A percentile compares a stretch with the other conserved stretches of the same genome.
Conservation (phyloP, 2,329 filamentous ascomycete genomes). For the Pyrenophora tritici-repentis region DNA sequence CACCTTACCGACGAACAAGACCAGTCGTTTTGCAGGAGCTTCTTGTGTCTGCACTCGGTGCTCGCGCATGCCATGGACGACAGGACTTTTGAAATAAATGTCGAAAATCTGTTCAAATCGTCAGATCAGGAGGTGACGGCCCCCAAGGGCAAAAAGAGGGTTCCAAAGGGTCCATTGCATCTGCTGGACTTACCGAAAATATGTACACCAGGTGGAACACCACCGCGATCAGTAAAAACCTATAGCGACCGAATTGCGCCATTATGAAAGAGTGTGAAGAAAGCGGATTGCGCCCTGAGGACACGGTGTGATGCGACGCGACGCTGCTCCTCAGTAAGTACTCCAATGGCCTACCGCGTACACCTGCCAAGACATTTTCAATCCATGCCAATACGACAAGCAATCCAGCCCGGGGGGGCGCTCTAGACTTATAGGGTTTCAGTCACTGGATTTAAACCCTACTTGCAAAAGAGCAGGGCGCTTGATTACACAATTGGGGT, state of each 20-base stretch:
- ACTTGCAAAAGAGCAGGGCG: not conserved
- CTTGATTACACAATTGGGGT: too few species aligned
- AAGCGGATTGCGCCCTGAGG: conserved; percentile 34
- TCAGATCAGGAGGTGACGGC: not conserved
- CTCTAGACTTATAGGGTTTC: not conserved
- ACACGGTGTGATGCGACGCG: conserved; percentile 26
- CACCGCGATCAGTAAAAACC: conserved; percentile 86
- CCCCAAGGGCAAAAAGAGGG: too few species aligned
- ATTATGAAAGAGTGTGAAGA: conserved; percentile 38
- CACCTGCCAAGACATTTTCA: conserved; percentile 23
- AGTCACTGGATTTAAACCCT: not conserved
- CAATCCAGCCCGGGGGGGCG: not conserved
- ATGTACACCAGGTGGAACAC: conserved; percentile 94
- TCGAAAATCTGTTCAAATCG: conserved; percentile 52
- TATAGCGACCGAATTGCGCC: conserved; percentile 69
- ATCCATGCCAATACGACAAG: not conserved
- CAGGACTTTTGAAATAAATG: conserved; percentile 97
- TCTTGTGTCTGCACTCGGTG: conserved; percentile 72
- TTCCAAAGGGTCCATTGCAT: too few species aligned
- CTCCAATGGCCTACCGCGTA: conserved; percentile 31
- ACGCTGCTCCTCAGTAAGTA: conserved; percentile 30
- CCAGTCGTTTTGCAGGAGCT: conserved; percentile 84
- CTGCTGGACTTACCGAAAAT: conserved; percentile 35
- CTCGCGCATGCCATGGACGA: conserved; percentile 91
- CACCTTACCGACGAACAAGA: conserved; percentile 82